These are phyloP conservation scores for Colletotrichum salicis DNA, from an alignment of 2,329 filamentous ascomycete genomes.

Conservation along the genomic window DNA sequence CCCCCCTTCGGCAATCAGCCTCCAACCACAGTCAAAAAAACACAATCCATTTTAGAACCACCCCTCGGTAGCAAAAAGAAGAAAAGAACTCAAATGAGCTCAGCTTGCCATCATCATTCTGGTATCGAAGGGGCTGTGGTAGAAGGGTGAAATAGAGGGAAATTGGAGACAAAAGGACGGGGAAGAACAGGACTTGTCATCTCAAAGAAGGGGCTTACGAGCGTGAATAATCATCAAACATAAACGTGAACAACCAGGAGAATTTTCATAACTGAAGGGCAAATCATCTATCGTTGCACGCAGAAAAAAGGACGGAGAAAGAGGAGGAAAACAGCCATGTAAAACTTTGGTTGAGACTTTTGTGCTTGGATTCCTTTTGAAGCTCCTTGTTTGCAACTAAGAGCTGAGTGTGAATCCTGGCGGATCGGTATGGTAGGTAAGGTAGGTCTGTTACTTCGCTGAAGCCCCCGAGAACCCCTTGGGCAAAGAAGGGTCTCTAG, in stretches of 20 bases:
- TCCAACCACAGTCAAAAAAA: too few relatives aligned
- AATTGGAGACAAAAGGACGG: neutral
- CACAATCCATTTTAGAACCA: neutral
- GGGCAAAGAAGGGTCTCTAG: slow-evolving; percentile 22
- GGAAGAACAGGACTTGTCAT: neutral
- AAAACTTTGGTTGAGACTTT: slow-evolving; percentile 32
- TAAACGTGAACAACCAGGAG: neutral
- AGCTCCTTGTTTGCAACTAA: slow-evolving; percentile 29
- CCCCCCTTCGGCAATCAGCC: too few relatives aligned
- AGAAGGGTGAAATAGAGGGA: neutral
- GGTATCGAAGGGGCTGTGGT: slow-evolving; percentile 19
- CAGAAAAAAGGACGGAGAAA: neutral
- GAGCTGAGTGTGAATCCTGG: slow-evolving; percentile 21
- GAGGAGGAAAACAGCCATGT: slow-evolving; percentile 7
- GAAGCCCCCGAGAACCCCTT: neutral
- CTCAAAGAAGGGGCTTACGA: neutral
- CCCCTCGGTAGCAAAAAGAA: neutral
- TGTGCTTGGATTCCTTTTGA: slow-evolving; percentile 20
- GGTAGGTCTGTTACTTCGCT: slow-evolving; percentile 11
- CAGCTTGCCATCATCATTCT: slow-evolving; percentile 11
- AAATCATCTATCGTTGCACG: slow-evolving; percentile 28
- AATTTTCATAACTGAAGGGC: neutral
- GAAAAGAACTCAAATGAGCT: neutral
- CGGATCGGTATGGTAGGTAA: slow-evolving; percentile 4
- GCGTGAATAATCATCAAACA: neutral